Base-by-base conservation (phyloP, 208 protist species). In the Kentomonas sorsogonicus region DNA sequence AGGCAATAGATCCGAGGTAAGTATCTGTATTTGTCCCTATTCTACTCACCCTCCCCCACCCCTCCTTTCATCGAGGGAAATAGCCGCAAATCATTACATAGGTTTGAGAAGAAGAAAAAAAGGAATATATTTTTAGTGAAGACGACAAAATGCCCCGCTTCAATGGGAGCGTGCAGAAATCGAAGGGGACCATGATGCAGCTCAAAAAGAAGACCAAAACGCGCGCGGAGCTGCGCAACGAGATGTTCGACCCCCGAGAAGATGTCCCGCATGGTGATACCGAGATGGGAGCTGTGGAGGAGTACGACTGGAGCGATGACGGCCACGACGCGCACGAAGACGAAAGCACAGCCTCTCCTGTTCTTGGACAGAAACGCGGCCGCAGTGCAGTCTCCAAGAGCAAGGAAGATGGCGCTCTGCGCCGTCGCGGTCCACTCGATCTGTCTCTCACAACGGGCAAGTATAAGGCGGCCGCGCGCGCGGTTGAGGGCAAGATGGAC, bases 341-440 rank as follows among this genome's bases (percentile, higher is more conserved):
- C 9, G 29, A 39, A 5, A 15, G 11, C 33, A 36, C 33, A 11
- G 5, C 11, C 18, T 9, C 34, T 33, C 10, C 15, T 18, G 50
- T 41, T 16, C 13, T 41, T 33, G 50, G 58, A 38, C 9, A 23
- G 16, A 30, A 67, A 7, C 22, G 61, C n/a, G 46, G 47, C 6
- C 6, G 30, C 18, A 3, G 36, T 2, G n/a, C 25, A 3, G 16
- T 10, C 9, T 5, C 22, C 3, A 15, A 10, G 33, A 13, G 27
- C 6, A 52, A 27, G 20, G 38, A 48, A 22, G 29, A n/a, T 10
- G 31, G 11, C 7, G 55, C 46, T 53, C 59, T 93, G 39, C 80
- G 81, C 6, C 82, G 69, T n/a, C 86, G 83, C 29, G 86, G 86
- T 15, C 86, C 86, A 11, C 63, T 91, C 15, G 83, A 94, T 34